Conservation (phyloP, 495 filamentous ascomycete genomes). For the Cryomyces minteri region DNA sequence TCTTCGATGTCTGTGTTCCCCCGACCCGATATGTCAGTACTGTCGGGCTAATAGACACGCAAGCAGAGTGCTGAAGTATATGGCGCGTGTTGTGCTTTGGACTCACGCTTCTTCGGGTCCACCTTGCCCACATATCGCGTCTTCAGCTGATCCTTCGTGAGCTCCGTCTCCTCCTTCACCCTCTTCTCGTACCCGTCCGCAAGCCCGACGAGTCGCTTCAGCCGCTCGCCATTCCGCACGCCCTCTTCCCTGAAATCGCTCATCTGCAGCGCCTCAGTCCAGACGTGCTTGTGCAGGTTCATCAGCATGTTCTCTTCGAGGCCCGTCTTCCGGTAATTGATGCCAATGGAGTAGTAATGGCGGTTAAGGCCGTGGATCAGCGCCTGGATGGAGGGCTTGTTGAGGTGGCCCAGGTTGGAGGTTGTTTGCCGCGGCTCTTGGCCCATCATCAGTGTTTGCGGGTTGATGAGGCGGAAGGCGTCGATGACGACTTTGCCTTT, state of each 20-base stretch:
- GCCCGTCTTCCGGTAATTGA: slow-evolving; percentile 94
- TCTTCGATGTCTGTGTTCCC: slow-evolving; percentile 57
- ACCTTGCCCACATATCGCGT: slow-evolving; percentile 98
- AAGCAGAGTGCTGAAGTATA: too few species aligned
- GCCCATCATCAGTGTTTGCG: slow-evolving; percentile 94
- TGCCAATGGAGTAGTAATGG: slow-evolving; percentile 97
- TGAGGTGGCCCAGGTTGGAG: slow-evolving; percentile 91
- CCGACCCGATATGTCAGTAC: too few species aligned
- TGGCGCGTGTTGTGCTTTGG: too few species aligned
- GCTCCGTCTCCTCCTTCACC: slow-evolving; percentile 92
- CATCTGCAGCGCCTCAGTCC: slow-evolving; percentile 96
- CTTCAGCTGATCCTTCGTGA: slow-evolving; percentile 95
- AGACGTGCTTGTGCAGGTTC: slow-evolving; percentile 98
- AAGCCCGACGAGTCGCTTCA: slow-evolving; percentile 72
- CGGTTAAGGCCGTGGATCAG: slow-evolving; percentile 95
- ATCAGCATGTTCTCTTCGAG: slow-evolving; percentile 99
- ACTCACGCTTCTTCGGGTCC: slow-evolving; percentile 88
- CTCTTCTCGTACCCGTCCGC: slow-evolving; percentile 97
- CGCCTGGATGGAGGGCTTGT: slow-evolving; percentile 98
- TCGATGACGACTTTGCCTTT: slow-evolving; percentile 99
- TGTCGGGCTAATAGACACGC: too few species aligned
- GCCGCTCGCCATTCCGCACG: slow-evolving; percentile 60
- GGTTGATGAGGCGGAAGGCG: slow-evolving; percentile 97
- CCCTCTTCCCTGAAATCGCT: slow-evolving; percentile 82
- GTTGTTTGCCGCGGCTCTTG: slow-evolving; percentile 98